These are phyloP conservation scores for Fomes fomentarius DNA, from an alignment of 1,284 basidiomycete species.

Conservation along the genomic window DNA sequence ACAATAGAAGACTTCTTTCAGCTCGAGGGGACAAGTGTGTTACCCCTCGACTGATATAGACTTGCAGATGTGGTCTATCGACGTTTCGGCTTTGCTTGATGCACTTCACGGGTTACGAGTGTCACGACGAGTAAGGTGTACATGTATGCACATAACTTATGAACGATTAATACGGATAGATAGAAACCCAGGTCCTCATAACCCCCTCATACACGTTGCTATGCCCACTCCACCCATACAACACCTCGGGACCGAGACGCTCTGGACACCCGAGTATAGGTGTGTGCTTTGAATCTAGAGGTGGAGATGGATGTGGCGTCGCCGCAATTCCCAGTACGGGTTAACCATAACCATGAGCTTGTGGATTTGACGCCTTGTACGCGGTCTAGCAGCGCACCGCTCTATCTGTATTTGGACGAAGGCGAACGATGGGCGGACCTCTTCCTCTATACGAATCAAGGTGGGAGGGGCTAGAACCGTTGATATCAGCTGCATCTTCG, in stretches of 20 bases:
- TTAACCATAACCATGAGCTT: no score
- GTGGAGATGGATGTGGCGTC: no score
- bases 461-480: no score
- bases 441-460: no score
- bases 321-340: no score
- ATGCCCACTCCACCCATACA: not conserved
- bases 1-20: slow-evolving; percentile 72
- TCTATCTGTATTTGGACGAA: no score
- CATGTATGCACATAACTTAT: slow-evolving; percentile 14
- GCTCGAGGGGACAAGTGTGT: slow-evolving; percentile 46
- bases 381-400: no score
- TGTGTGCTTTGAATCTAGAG: no score
- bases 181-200: not conserved
- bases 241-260: not conserved
- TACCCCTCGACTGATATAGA: slow-evolving; percentile 21
- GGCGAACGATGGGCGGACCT: no score
- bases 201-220: no score
- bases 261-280: not conserved
- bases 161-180: slow-evolving; percentile 7
- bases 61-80: not conserved
- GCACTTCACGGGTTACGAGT: not conserved
- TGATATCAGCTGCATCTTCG: no score
- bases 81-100: not conserved
- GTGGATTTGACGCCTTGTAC: no score
- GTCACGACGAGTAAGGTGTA: slow-evolving; percentile 12